Evolutionary conservation across 352 stramenopile genomes (phyloP).

Genomic region (Globisporangium nagaii): DNA sequence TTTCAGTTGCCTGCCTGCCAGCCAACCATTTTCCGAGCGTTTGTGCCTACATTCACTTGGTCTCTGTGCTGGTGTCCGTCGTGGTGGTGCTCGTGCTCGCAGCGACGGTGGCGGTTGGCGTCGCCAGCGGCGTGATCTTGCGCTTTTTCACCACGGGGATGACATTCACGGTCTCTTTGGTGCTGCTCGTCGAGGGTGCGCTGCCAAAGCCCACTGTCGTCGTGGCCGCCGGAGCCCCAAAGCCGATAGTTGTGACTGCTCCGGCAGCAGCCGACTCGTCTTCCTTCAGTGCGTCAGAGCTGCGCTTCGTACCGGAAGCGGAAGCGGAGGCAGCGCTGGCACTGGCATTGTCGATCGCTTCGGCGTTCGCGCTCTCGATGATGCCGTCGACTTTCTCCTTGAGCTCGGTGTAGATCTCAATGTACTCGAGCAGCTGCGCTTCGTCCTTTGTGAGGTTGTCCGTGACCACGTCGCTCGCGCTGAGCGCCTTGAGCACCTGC

Average conservation of each 20-base stretch:
- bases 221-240: conserved; percentile 22
- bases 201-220: conserved; percentile 51
- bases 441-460: conserved; percentile 26
- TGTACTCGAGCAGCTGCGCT: conserved; percentile 62
- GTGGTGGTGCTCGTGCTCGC: background rate
- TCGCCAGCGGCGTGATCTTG: background rate
- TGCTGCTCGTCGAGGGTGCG: background rate
- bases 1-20: too few relatives aligned
- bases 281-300: conserved; percentile 1
- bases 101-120: background rate
- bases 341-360: conserved; percentile 16
- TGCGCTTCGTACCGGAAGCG: conserved; percentile 1
- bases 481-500: conserved; percentile 29
- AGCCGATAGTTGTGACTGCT: conserved; percentile 64
- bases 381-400: conserved; percentile 85
- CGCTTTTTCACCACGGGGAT: conserved; percentile 13
- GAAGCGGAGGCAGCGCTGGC: background rate
- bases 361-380: conserved; percentile 35
- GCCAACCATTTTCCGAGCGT: too few relatives aligned
- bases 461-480: conserved; percentile 14
- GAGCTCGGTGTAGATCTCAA: conserved; percentile 83
- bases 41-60: background rate
- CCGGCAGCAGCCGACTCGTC: conserved; percentile 7
- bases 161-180: conserved; percentile 46
- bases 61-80: background rate